Conservation (phyloP, 495 filamentous ascomycete species). For the Cetradonia linearis region DNA sequence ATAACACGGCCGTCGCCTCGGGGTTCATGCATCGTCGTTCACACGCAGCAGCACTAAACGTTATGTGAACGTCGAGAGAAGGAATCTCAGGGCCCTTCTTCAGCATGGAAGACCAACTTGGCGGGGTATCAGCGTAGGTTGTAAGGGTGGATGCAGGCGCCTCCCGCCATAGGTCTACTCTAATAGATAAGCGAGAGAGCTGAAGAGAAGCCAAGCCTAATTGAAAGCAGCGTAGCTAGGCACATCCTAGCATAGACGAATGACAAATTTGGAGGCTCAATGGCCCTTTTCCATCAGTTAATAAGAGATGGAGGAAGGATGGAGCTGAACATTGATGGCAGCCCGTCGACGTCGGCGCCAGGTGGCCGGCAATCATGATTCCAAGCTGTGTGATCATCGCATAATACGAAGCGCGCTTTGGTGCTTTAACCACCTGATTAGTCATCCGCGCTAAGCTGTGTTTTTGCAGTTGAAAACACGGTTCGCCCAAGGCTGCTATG, state of each 20-base stretch:
- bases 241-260: not conserved
- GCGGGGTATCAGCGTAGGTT: not conserved
- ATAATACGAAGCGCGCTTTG: not conserved
- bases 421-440: too few relatives aligned
- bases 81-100: not conserved
- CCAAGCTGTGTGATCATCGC: not conserved
- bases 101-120: not conserved
- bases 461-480: too few relatives aligned
- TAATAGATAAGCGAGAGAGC: not conserved
- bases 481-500: not conserved
- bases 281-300: not conserved
- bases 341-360: not conserved
- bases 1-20: slow-evolving; percentile 4
- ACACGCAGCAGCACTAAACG: slow-evolving; percentile 1
- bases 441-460: not conserved
- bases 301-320: not conserved
- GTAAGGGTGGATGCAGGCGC: not conserved
- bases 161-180: not conserved
- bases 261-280: not conserved
- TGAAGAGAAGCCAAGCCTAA: not conserved
- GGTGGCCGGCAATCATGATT: not conserved
- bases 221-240: not conserved
- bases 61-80: not conserved
- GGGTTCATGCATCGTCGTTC: slow-evolving; percentile 1
- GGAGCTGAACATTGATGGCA: not conserved